phyloP scores from a whole-genome alignment of 1,284 basidiomycete genomes.

The Ustilago trichophora region DNA sequence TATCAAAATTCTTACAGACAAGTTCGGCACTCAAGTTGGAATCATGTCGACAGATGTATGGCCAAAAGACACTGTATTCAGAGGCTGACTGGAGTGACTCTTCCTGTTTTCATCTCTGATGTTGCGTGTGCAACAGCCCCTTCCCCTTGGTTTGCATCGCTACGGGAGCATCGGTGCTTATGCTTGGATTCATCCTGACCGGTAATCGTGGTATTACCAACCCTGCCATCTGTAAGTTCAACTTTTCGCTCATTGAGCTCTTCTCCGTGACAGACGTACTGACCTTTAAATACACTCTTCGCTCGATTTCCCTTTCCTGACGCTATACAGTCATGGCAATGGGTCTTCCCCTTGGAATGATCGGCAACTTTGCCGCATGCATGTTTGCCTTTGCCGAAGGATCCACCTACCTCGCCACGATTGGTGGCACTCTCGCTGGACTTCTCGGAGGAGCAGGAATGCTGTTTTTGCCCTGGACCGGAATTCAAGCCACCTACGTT shows the following conservation, averaged over 20 bases:
- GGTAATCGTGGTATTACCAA: constrained; percentile 24
- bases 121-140: too few relatives aligned
- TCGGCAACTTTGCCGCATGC: constrained; percentile 48
- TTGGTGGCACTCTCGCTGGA: constrained; percentile 35
- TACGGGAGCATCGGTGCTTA: constrained; percentile 42
- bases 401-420: constrained; percentile 47
- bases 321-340: constrained; percentile 22
- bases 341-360: constrained; percentile 48
- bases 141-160: constrained; percentile 45
- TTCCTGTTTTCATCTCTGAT: too few relatives aligned
- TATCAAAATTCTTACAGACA: too few relatives aligned
- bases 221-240: constrained; percentile 30
- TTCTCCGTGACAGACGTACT: too few relatives aligned
- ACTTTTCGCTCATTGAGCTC: too few relatives aligned
- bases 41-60: too few relatives aligned
- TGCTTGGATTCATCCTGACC: constrained; percentile 36
- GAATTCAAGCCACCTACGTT: constrained; percentile 45
- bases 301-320: too few relatives aligned
- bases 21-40: too few relatives aligned
- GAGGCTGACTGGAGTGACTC: too few relatives aligned
- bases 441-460: constrained; percentile 35
- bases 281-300: too few relatives aligned
- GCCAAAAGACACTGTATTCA: too few relatives aligned
- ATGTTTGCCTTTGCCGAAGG: constrained; percentile 53
- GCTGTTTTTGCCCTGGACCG: constrained; percentile 55